Evolutionary conservation across 2,329 filamentous ascomycete genomes (phyloP).

Genomic region (Aspergillus ruber): DNA sequence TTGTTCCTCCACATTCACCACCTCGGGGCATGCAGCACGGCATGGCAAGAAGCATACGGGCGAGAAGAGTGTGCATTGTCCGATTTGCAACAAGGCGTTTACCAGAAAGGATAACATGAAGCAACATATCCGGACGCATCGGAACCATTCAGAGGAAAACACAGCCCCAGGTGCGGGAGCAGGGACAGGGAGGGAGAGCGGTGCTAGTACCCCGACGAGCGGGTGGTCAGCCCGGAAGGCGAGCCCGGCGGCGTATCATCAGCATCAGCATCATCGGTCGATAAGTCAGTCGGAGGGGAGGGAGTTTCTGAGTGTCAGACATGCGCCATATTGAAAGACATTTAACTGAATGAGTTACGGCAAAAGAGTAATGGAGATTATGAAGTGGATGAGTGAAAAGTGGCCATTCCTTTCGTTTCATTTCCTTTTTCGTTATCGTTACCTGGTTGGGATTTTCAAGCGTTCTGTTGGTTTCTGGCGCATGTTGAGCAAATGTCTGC

Average conservation of each 20-base stretch:
- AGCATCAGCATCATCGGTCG: not conserved
- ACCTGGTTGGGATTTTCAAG: too few relatives aligned
- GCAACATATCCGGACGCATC: constrained; percentile 59
- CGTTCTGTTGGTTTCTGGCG: too few relatives aligned
- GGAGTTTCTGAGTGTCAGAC: not conserved
- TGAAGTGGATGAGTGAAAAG: too few relatives aligned
- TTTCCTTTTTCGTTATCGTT: too few relatives aligned
- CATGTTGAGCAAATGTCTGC: too few relatives aligned
- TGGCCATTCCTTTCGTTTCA: too few relatives aligned
- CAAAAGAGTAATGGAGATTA: too few relatives aligned
- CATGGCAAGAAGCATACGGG: constrained; percentile 64
- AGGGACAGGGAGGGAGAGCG: too few relatives aligned
- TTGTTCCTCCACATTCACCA: constrained; percentile 60
- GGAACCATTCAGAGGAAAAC: constrained; percentile 27
- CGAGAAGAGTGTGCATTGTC: constrained; percentile 62
- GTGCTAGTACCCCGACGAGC: too few relatives aligned
- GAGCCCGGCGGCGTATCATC: not conserved
- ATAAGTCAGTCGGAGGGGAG: not conserved
- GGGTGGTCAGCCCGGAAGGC: too few relatives aligned
- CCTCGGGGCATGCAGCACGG: constrained; percentile 60
- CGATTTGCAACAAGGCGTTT: constrained; percentile 62
- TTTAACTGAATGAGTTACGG: not conserved
- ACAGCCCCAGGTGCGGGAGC: too few relatives aligned
- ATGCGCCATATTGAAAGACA: not conserved
- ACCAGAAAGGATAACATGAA: constrained; percentile 67